Base-by-base conservation (phyloP, 2,329 filamentous ascomycete species). In the Rugonectria rugulosa region DNA sequence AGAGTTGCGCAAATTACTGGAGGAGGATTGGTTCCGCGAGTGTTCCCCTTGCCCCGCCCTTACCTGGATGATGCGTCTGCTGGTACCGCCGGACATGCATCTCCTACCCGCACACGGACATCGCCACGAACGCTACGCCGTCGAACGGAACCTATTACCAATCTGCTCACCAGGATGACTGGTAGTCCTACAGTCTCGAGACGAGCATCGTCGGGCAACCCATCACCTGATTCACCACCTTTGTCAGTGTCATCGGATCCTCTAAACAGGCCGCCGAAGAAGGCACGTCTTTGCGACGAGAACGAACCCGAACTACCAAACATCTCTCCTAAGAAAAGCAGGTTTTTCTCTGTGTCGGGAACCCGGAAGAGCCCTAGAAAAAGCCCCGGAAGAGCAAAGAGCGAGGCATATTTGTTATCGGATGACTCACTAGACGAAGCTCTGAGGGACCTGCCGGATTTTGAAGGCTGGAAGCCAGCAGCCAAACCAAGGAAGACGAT, bases 351-450 rank as follows among this genome's bases (percentile, higher is more conserved):
- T 3, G 67, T 53, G 4, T 53, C 66, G 8, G 71, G 70, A 43
- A 61, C 60, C 27, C 52, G 54, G 10, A 68, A 61, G 29, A 66
- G 62, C 29, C 65, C 70, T 5, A 60, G 61, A n/a, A 63, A 67
- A 31, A 67, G 62, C 27, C 65, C 70, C 5, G 60, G 62, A 15
- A 63, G 67, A 31, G 67, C 71, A 29, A 75, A 73, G 43, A 68
- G 70, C 27, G 79, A 81, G 10, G 70, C 70, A 2, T 77, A 79
- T 51, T 60, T 84, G 15, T 74, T 83, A 64, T 86, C 83, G 0
- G 82, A 86, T 56, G 82, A 85, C 57, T 85, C 82, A 0, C 73
- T 86, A 34, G 82, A 85, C 23, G 82, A 85, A 53, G 81, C 77
- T 0, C 71, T 86, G 17, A 69, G 74, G 21, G 75, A 75, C 17